These are phyloP conservation scores for Dentipellis sp. DNA, from an alignment of 768 basidiomycete genomes.

Conservation along the genomic window DNA sequence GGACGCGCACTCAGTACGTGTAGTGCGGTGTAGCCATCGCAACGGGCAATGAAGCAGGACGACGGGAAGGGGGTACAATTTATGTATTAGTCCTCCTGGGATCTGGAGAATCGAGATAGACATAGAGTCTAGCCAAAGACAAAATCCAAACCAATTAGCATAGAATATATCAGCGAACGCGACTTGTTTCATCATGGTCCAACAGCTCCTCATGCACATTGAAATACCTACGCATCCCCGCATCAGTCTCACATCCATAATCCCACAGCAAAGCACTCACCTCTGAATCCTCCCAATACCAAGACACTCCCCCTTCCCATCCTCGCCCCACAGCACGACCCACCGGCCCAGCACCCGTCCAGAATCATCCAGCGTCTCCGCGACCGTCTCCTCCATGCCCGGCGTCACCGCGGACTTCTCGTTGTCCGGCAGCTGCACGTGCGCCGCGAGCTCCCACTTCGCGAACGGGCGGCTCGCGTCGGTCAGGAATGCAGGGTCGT, in stretches of 20 bases:
- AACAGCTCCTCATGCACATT: slow-evolving; percentile 46
- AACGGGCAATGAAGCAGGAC: too few relatives aligned
- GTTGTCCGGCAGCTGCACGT: slow-evolving; percentile 34
- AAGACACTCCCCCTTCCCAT: slow-evolving; percentile 54
- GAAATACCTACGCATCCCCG: slow-evolving; percentile 29
- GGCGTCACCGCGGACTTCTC: slow-evolving; percentile 28
- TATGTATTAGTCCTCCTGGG: neutral
- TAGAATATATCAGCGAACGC: neutral
- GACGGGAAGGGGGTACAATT: too few relatives aligned
- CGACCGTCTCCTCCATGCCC: slow-evolving; percentile 67
- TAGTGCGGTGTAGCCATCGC: too few relatives aligned
- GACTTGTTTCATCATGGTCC: neutral
- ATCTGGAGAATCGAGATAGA: neutral
- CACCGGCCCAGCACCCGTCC: slow-evolving; percentile 64
- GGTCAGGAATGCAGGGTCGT: slow-evolving; percentile 64
- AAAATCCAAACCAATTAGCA: neutral
- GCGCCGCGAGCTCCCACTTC: slow-evolving; percentile 67
- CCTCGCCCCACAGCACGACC: slow-evolving; percentile 68
- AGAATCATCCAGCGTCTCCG: slow-evolving; percentile 55
- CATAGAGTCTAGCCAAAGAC: neutral
- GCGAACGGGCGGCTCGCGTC: slow-evolving; percentile 63
- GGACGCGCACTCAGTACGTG: too few relatives aligned
- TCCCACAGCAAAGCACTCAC: slow-evolving; percentile 32
- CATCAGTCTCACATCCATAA: neutral
- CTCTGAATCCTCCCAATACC: slow-evolving; percentile 54